These are phyloP conservation scores for thale cress (Arabidopsis thaliana) DNA, from an alignment of 345 rosid species.

Conservation along the genomic window DNA sequence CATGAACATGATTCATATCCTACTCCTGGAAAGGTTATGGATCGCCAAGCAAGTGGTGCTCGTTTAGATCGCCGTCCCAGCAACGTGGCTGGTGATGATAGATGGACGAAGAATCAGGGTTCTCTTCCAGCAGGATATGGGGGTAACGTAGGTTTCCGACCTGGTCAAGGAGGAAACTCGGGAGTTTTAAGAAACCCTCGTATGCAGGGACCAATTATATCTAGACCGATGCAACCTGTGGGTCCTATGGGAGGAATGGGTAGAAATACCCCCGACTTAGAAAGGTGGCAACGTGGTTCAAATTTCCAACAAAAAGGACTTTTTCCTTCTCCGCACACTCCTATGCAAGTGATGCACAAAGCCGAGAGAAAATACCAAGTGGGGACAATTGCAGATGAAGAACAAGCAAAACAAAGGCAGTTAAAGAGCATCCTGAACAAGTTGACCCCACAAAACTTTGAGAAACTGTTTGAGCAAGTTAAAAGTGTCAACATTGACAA, in stretches of 20 bases:
- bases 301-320: slow-evolving; percentile 74
- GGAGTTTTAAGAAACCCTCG: slow-evolving; percentile 81
- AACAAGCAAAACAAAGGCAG: slow-evolving; percentile 82
- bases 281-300: slow-evolving; percentile 84
- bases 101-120: slow-evolving; percentile 66
- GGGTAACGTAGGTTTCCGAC: slow-evolving; percentile 58
- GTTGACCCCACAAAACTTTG: slow-evolving; percentile 95
- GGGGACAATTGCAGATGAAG: slow-evolving; percentile 78
- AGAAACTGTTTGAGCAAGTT: slow-evolving; percentile 90
- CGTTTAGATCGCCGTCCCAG: slow-evolving; percentile 78
- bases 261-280: slow-evolving; percentile 68
- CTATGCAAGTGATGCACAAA: slow-evolving; percentile 83
- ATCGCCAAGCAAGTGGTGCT: slow-evolving; percentile 66
- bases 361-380: slow-evolving; percentile 94
- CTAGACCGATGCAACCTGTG: slow-evolving; percentile 75
- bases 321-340: slow-evolving; percentile 87
- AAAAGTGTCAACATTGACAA: slow-evolving; percentile 85
- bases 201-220: slow-evolving; percentile 62
- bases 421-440: slow-evolving; percentile 92
- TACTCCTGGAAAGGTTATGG: slow-evolving; percentile 64
- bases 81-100: slow-evolving; percentile 65
- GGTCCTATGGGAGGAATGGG: slow-evolving; percentile 70
- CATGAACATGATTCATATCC: slow-evolving; percentile 63
- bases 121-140: slow-evolving; percentile 61
- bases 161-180: slow-evolving; percentile 76